phyloP scores from a whole-genome alignment of 2,329 filamentous ascomycete species.

The Ophiostoma populinum region DNA sequence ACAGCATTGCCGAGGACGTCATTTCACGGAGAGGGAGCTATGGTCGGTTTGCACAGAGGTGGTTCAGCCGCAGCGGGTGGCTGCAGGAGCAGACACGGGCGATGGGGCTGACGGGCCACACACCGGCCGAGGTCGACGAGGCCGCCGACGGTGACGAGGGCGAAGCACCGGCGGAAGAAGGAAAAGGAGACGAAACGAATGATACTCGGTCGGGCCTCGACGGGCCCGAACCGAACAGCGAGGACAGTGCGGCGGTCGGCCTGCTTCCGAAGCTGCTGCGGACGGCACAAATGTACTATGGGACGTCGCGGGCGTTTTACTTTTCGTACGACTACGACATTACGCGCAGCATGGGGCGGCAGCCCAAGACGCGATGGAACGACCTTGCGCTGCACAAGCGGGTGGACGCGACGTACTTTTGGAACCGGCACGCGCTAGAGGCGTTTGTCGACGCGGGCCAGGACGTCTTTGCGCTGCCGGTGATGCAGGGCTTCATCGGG shows the following conservation, averaged over 20 bases:
- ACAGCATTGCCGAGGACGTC: slow-evolving; percentile 73
- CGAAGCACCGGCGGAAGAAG: no score
- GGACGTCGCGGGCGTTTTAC: slow-evolving; percentile 70
- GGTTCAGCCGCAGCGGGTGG: slow-evolving; percentile 81
- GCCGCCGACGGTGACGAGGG: no score
- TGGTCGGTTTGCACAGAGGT: slow-evolving; percentile 73
- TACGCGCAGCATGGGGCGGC: slow-evolving; percentile 43
- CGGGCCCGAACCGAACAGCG: no score
- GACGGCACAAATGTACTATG: slow-evolving; percentile 71
- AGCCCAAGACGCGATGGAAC: slow-evolving; percentile 19
- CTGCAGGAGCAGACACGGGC: slow-evolving; percentile 51
- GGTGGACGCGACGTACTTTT: slow-evolving; percentile 72
- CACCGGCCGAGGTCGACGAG: slow-evolving; percentile 17
- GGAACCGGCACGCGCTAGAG: slow-evolving; percentile 63
- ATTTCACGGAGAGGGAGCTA: slow-evolving; percentile 70
- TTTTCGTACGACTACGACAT: slow-evolving; percentile 93
- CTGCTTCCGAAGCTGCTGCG: slow-evolving; percentile 72
- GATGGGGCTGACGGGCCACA: slow-evolving; percentile 47
- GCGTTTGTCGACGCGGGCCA: slow-evolving; percentile 62
- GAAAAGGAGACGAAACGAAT: no score
- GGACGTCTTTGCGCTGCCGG: slow-evolving; percentile 53
- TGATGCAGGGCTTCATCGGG: slow-evolving; percentile 90
- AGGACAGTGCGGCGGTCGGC: slow-evolving; percentile 25
- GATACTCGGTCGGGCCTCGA: no score
- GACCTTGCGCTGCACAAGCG: slow-evolving; percentile 49